Evolutionary conservation across 306 rosid genomes (phyloP).

Genomic region (Mucuna pruriens): DNA sequence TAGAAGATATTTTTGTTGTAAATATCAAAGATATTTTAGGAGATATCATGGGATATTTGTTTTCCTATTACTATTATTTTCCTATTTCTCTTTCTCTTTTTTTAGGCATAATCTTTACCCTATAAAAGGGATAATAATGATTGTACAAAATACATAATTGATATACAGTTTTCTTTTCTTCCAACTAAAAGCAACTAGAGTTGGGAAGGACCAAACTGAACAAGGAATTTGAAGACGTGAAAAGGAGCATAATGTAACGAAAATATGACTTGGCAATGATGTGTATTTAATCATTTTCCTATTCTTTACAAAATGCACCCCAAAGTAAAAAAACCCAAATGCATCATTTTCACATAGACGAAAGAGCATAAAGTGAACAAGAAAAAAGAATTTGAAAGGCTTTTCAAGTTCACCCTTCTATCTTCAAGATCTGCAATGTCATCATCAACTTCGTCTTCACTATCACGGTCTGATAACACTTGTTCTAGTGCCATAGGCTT

Average conservation of each 20-base stretch:
- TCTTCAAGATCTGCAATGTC: slow-evolving; percentile 97
- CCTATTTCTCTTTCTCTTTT: too few relatives aligned
- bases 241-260: slow-evolving; percentile 21
- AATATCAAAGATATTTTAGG: too few relatives aligned
- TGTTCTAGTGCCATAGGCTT: slow-evolving; percentile 93
- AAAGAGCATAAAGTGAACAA: slow-evolving; percentile 5
- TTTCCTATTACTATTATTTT: too few relatives aligned
- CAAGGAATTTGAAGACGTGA: neutral
- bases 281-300: slow-evolving; percentile 1
- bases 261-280: neutral
- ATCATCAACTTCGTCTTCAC: slow-evolving; percentile 95
- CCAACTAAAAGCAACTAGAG: slow-evolving; percentile 29
- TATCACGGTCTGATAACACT: slow-evolving; percentile 86
- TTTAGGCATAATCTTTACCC: too few relatives aligned
- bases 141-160: too few relatives aligned
- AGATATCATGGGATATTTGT: too few relatives aligned
- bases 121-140: too few relatives aligned
- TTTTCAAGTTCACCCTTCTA: slow-evolving; percentile 71
- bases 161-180: too few relatives aligned
- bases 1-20: too few relatives aligned
- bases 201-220: slow-evolving; percentile 19
- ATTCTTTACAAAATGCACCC: slow-evolving; percentile 22
- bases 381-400: slow-evolving; percentile 3
- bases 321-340: neutral
- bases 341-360: slow-evolving; percentile 38